Evolutionary conservation across 176 grass and related monocot species (phyloP), one percentile per base, ranked within the genome.

Genomic region (Panicum miliaceum): DNA sequence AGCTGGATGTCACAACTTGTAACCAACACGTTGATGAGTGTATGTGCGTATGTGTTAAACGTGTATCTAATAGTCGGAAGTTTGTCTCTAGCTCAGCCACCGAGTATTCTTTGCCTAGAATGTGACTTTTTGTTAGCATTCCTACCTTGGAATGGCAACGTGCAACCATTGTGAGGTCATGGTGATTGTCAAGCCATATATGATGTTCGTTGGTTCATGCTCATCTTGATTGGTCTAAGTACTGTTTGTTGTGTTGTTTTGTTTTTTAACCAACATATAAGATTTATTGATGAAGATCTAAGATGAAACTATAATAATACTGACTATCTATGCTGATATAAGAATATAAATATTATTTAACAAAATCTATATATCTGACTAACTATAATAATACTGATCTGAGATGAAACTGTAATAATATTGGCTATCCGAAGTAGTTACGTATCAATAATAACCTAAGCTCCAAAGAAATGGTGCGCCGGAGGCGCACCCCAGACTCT

Each of bases 1-100:
- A 87, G 50, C 29, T 88, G 82, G 82, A 45, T 50, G 26, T 22
- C 9, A 23, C 50, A 36, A 60, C 60, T 26, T 83, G 79, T 67
- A 74, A 63, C 6, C 45, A 40, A 59, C 22, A 68, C 29, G 41
- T 35, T 12, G 3, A 9, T 32, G 9, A 26, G 57, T 77, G 6
- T 84, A 38, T 65, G 59, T 47, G 14, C 75, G 18, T 67, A 32
- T 84, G 34, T 68, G 61, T 12, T 12, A 19, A 58, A 38, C 64
- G 37, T 41, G 66, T 64, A 62, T 19, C 60, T 71, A 8, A n/a
- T 57, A 7, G 32, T n/a, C 46, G 29, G 37, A 73, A 72, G 15
- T 20, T 61, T 27, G 63, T 54, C 48, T 50, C 10, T 65, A 12
- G 26, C 20, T 60, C 18, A 13, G 50, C 42, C 7, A 47, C 36